Percentiles rank a stretch among this genome's conserved stretches.
These are phyloP conservation scores for Lactifluus echinatus DNA, from an alignment of 768 basidiomycete genomes.

Conservation along the genomic window DNA sequence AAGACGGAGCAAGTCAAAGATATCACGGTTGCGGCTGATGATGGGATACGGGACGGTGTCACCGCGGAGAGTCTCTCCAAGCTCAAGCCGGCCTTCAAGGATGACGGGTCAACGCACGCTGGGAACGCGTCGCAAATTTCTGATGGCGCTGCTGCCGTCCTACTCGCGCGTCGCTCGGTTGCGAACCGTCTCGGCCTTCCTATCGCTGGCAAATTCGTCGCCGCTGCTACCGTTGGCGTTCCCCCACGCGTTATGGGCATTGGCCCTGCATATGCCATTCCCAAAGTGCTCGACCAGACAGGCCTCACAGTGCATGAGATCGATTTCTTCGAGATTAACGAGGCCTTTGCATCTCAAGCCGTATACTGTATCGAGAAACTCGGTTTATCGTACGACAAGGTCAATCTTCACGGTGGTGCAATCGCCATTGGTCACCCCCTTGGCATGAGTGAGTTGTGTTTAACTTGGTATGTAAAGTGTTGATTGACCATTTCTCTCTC, in stretches of 20 bases:
- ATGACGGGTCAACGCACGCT: slow-evolving; percentile 71
- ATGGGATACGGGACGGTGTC: slow-evolving; percentile 80
- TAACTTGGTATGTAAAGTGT: not conserved
- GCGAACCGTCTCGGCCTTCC: slow-evolving; percentile 81
- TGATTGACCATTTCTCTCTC: not conserved
- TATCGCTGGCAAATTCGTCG: slow-evolving; percentile 78
- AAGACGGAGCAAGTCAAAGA: slow-evolving; percentile 61
- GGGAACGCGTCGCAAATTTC: slow-evolving; percentile 88
- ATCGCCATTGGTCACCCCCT: slow-evolving; percentile 88
- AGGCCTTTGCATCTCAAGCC: slow-evolving; percentile 82
- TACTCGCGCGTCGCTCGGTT: slow-evolving; percentile 70
- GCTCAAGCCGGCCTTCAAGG: slow-evolving; percentile 79
- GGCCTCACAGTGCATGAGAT: slow-evolving; percentile 63
- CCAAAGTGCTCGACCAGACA: slow-evolving; percentile 55
- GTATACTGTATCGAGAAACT: slow-evolving; percentile 64
- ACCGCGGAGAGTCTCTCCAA: slow-evolving; percentile 70
- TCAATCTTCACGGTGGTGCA: slow-evolving; percentile 82
- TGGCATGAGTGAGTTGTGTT: slow-evolving; percentile 56
- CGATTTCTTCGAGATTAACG: slow-evolving; percentile 90
- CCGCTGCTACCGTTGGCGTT: slow-evolving; percentile 63
- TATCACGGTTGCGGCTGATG: slow-evolving; percentile 69
- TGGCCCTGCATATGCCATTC: slow-evolving; percentile 85
- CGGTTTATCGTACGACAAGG: slow-evolving; percentile 64
- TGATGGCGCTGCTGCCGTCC: slow-evolving; percentile 86
- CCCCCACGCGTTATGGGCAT: slow-evolving; percentile 87